Percentiles rank a stretch among this genome's conserved stretches.
These are phyloP conservation scores for Globisporangium recalcitrans DNA, from an alignment of 352 stramenopile species.

Conservation along the genomic window DNA sequence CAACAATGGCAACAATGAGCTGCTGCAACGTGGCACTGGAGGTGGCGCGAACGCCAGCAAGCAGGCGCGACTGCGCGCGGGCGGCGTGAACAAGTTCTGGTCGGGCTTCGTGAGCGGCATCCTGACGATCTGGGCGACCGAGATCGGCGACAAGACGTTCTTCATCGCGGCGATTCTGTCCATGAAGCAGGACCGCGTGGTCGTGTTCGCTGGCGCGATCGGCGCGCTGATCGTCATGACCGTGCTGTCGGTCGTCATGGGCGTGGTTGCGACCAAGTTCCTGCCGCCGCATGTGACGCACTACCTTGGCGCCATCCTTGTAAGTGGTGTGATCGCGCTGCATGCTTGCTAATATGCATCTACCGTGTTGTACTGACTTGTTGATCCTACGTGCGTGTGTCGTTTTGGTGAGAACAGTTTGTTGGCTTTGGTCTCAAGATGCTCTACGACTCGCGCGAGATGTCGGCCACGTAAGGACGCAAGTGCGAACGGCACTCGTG, in stretches of 20 bases:
- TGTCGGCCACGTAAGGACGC: slow-evolving; percentile 61
- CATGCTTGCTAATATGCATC: neutral
- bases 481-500: neutral
- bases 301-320: slow-evolving; percentile 91
- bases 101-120: slow-evolving; percentile 86
- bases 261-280: slow-evolving; percentile 93
- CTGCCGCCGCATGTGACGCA: slow-evolving; percentile 93
- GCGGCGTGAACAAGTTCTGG: slow-evolving; percentile 74
- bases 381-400: slow-evolving; percentile 8
- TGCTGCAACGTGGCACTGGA: slow-evolving; percentile 8
- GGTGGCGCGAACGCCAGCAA: slow-evolving; percentile 1
- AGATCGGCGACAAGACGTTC: slow-evolving; percentile 99
- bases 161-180: slow-evolving; percentile 98
- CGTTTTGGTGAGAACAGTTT: slow-evolving; percentile 60
- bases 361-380: neutral
- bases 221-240: slow-evolving; percentile 96
- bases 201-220: slow-evolving; percentile 95
- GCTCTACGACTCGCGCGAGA: slow-evolving; percentile 81
- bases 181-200: slow-evolving; percentile 93
- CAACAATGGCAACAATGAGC: slow-evolving; percentile 14
- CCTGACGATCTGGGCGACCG: slow-evolving; percentile 96
- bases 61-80: slow-evolving; percentile 28
- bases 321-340: slow-evolving; percentile 20
- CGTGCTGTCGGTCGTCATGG: slow-evolving; percentile 96
- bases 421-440: slow-evolving; percentile 96